Evolutionary conservation across 805 yeast genomes (phyloP), one percentile per base, ranked within the genome.

Genomic region (Debaryomyces tyrocola): DNA sequence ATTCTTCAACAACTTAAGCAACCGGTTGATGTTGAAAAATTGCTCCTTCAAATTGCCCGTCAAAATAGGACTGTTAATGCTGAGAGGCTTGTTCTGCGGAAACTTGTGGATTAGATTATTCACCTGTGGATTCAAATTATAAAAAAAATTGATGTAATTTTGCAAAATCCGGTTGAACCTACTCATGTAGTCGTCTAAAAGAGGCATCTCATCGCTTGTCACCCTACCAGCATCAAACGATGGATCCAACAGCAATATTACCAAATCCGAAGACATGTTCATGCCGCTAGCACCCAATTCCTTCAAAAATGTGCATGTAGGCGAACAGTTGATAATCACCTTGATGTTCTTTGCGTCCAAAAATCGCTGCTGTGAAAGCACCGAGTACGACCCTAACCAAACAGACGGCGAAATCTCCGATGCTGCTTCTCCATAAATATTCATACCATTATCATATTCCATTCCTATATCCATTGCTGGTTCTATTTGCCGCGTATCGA

Each of bases 181-280:
- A 15, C 33, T 28, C 37, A 53, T 54, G 50, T 67, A 68, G 38
- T 64, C 64, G 37, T 54, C 47, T 36, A 63, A 55, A 20, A 61
- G 44, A 6, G 36, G 43, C 33, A 54, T 47, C 37, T 54, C 58
- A 37, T 62, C 59, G 11, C 42, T 49, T 24, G 45, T 44, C 37
- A 55, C 54, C 38, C 47, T 48, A 33, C 50, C 50, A 10, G 49
- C 46, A 31, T 56, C 52, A 45, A 66, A 69, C 9, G 57, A 44
- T 6, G 74, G 72, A 53, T 72, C 77, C 49, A 72, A 57, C 37
- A 65, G 64, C 20, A 72, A 52, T 20, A 72, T 58, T 7, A 72
- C 60, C 46, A 70, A 62, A 49, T 72, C 74, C 1, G 74, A 63
- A 4, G 74, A 62, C 1, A 70, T 51, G 6, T 57, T 52, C 5